Evolutionary conservation across 352 stramenopile species (phyloP).

Genomic region (Phytophthora pseudosyringae): DNA sequence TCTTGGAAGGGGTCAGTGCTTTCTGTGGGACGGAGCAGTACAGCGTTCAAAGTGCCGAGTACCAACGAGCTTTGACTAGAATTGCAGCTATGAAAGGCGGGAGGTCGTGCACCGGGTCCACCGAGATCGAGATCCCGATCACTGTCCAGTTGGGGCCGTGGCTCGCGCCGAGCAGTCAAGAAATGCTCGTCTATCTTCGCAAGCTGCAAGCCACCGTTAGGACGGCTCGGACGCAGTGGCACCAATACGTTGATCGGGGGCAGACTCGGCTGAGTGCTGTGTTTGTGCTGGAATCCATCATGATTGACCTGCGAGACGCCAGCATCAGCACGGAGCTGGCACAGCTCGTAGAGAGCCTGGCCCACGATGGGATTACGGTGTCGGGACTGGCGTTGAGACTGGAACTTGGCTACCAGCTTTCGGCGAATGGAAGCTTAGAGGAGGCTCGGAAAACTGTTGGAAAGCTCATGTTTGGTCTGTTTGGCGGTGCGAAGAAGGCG

Average conservation of each 20-base stretch:
- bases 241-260: slow-evolving; percentile 1
- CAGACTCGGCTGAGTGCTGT: slow-evolving; percentile 16
- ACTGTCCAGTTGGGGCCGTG: slow-evolving; percentile 31
- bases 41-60: slow-evolving; percentile 16
- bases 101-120: slow-evolving; percentile 22
- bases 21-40: slow-evolving; percentile 36
- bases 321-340: slow-evolving; percentile 23
- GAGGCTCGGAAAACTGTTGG: slow-evolving; percentile 24
- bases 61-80: slow-evolving; percentile 21
- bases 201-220: slow-evolving; percentile 23
- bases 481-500: slow-evolving; percentile 18
- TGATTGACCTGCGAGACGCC: slow-evolving; percentile 22
- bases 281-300: slow-evolving; percentile 34
- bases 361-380: slow-evolving; percentile 25
- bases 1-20: slow-evolving; percentile 15
- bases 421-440: slow-evolving; percentile 14
- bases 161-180: slow-evolving; percentile 17
- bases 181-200: slow-evolving; percentile 25
- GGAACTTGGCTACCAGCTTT: slow-evolving; percentile 12
- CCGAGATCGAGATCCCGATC: slow-evolving; percentile 37
- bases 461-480: slow-evolving; percentile 21
- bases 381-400: slow-evolving; percentile 27
- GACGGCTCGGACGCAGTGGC: slow-evolving; percentile 21
- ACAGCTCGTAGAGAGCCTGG: slow-evolving; percentile 22
- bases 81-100: slow-evolving; percentile 17